Base-by-base conservation (phyloP, 2,329 filamentous ascomycete genomes). In the Botrytis galanthina region DNA sequence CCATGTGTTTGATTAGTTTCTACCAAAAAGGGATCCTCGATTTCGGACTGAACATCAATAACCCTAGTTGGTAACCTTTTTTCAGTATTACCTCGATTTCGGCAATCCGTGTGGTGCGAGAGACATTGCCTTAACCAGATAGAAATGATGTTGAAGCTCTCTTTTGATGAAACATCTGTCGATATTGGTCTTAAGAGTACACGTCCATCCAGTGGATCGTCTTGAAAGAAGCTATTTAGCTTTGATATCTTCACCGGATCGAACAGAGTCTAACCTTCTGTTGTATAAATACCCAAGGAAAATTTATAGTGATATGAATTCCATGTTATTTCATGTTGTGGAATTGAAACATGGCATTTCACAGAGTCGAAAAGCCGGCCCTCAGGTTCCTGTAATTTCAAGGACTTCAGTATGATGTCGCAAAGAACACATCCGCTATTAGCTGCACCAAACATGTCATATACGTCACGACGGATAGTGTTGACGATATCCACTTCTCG, bases 1-100 rank as follows among this genome's bases (percentile, higher is more conserved):
- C 35, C 35, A 39, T 16, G 0, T 18, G 1, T n/a, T 39, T 35
- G 5, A 39, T 18, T 39, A 0, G 22, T 62, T 3, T 62, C 35
- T n/a, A 62, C 0, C 35, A 62, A 62, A 4, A 37, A n/a, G 0
- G 60, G 35, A 22, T 62, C 12, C 3, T 4, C 0, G 1, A 6
- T 4, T 39, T 4, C 6, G 4, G 0, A 0, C 0, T 18, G 35
- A 8, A 62, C 35, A 42, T 62, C 35, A 18, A n/a, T 62, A 10
- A 39, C 12, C 3, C 60, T 62, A 22, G 5, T 42, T 39, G 60
- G 60, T 2, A n/a, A 1, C 0, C 2, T 39, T 42, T 42, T 5
- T 6, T 8, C 0, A 16, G 10, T 12, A 0, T 62, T 26, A 1
- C 1, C 20, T 7, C 20, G 12, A 10, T 8, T 2, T 0, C 3